Evolutionary conservation across 192 early-diverging fungal species (phyloP).

Genomic region (Umbelopsis sp.): DNA sequence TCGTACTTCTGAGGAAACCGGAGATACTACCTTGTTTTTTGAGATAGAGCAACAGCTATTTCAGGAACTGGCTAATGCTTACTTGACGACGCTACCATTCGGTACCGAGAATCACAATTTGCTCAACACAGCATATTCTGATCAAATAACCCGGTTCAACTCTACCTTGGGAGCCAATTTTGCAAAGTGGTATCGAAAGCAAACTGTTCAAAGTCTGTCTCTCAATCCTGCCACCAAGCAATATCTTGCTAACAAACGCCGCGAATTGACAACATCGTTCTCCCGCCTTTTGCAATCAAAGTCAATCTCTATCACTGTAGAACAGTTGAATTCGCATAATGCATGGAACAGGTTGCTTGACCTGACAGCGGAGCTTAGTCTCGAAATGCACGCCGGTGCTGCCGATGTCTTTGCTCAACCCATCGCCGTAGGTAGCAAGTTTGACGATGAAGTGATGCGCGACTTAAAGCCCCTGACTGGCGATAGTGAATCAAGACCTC

Average conservation of each 20-base stretch:
- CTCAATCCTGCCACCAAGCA: conserved; percentile 41
- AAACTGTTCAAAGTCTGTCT: conserved; percentile 38
- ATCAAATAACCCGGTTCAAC: conserved; percentile 39
- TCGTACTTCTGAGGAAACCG: not conserved
- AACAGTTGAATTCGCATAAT: conserved; percentile 5
- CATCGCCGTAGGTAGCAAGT: conserved; percentile 26
- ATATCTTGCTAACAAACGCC: conserved; percentile 31
- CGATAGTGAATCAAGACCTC: conserved; percentile 15
- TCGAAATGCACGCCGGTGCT: conserved; percentile 40
- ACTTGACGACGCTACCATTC: conserved; percentile 36
- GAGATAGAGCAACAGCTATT: conserved; percentile 30
- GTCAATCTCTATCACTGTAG: not conserved
- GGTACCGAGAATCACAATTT: conserved; percentile 37
- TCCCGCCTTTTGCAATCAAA: conserved; percentile 1
- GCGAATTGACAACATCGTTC: conserved; percentile 19
- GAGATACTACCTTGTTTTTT: not conserved
- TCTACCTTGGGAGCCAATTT: conserved; percentile 36
- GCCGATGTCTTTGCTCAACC: conserved; percentile 36
- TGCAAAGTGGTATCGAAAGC: conserved; percentile 42
- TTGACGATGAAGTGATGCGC: conserved; percentile 38
- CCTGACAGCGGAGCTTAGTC: conserved; percentile 21
- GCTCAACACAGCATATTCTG: conserved; percentile 39
- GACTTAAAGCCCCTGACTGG: conserved; percentile 13
- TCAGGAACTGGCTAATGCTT: conserved; percentile 21
- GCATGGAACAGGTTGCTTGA: conserved; percentile 28